Percentiles rank a stretch among this genome's conserved stretches.
Conservation (phyloP, 1,139 yeast genomes). For the Eremothecium cymbalariae region DNA sequence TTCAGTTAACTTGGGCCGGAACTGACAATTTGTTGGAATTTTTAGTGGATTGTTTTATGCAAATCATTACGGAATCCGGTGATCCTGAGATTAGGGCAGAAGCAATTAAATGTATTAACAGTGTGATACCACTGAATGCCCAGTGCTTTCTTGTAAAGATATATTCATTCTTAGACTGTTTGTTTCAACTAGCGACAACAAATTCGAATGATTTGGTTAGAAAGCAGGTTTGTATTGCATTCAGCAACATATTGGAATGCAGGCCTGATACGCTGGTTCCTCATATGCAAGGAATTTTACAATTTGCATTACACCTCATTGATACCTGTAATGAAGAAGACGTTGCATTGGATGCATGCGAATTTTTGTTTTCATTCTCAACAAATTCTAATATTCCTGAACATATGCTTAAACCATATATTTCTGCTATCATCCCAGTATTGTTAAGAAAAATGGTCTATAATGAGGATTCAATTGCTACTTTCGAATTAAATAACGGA, state of each 20-base stretch:
- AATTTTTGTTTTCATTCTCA: constrained; percentile 71
- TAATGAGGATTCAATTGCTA: constrained; percentile 68
- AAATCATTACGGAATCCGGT: constrained; percentile 39
- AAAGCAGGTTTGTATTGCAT: constrained; percentile 69
- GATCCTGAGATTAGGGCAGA: constrained; percentile 49
- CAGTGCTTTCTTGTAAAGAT: constrained; percentile 57
- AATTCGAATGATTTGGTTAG: constrained; percentile 56
- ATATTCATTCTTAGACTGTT: constrained; percentile 54
- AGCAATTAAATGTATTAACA: constrained; percentile 67
- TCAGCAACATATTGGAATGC: constrained; percentile 62
- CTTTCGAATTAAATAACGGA: constrained; percentile 57
- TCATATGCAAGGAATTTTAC: constrained; percentile 76
- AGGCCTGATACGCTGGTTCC: constrained; percentile 76
- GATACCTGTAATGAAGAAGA: constrained; percentile 41
- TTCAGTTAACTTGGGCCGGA: constrained; percentile 54
- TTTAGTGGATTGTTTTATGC: constrained; percentile 58
- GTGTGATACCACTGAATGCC: constrained; percentile 60
- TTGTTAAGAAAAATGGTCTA: constrained; percentile 79
- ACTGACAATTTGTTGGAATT: constrained; percentile 47
- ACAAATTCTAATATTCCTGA: constrained; percentile 49
- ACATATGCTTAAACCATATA: constrained; percentile 45
- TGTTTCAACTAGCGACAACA: constrained; percentile 53
- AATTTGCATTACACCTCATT: constrained; percentile 77
- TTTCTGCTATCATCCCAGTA: constrained; percentile 62
- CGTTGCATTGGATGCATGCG: constrained; percentile 89